A percentile compares a stretch with the other conserved stretches of the same genome.
These are phyloP conservation scores for Melocanna baccifera DNA, from an alignment of 176 grass and related monocot species.

Conservation along the genomic window DNA sequence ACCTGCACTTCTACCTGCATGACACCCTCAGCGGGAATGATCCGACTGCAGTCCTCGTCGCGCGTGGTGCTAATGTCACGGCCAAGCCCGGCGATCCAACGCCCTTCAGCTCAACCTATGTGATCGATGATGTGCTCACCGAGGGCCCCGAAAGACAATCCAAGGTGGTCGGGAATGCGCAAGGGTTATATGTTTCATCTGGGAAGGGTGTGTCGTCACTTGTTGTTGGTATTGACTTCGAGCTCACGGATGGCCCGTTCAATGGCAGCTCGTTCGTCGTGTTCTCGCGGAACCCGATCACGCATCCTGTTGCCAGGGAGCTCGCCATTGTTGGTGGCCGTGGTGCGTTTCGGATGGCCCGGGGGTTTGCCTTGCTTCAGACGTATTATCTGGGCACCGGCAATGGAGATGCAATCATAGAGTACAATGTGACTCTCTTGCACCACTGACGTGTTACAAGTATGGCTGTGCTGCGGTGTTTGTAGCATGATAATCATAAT, in stretches of 20 bases:
- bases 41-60: constrained; percentile 32
- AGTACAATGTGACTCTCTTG: constrained; percentile 51
- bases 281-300: constrained; percentile 35
- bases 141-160: constrained; percentile 38
- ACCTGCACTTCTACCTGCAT: constrained; percentile 55
- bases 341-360: constrained; percentile 48
- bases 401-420: constrained; percentile 44
- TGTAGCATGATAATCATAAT: neutral
- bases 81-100: neutral
- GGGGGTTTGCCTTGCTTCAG: constrained; percentile 30
- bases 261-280: constrained; percentile 56
- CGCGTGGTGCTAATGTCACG: neutral
- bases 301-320: neutral
- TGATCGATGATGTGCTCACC: constrained; percentile 38
- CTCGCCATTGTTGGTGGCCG: constrained; percentile 58
- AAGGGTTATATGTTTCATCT: constrained; percentile 12
- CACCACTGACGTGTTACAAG: constrained; percentile 13
- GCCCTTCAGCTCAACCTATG: constrained; percentile 33
- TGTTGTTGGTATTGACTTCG: constrained; percentile 45
- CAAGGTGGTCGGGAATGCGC: constrained; percentile 42
- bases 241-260: constrained; percentile 44
- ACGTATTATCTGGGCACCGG: constrained; percentile 5
- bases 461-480: neutral
- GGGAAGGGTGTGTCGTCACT: constrained; percentile 2
- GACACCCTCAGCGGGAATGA: constrained; percentile 42